These are phyloP conservation scores for Apiospora koreana DNA, from an alignment of 2,329 filamentous ascomycete species.

Conservation along the genomic window DNA sequence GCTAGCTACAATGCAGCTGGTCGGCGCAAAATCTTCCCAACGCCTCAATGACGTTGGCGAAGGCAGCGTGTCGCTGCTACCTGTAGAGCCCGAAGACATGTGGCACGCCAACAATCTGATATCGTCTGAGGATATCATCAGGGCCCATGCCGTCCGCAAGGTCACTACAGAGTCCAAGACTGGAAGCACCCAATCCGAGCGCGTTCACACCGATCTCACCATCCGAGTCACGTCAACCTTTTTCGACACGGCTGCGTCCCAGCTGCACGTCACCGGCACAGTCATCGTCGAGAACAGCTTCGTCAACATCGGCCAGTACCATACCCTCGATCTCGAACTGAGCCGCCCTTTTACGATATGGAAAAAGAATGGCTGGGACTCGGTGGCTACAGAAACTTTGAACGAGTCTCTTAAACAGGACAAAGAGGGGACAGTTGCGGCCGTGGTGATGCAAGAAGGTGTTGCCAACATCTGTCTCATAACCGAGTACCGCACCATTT, in stretches of 20 bases:
- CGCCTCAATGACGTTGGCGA: constrained; percentile 40
- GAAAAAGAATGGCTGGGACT: constrained; percentile 88
- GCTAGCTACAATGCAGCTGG: constrained; percentile 37
- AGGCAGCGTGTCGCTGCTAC: constrained; percentile 40
- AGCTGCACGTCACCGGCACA: constrained; percentile 57
- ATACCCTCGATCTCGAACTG: constrained; percentile 78
- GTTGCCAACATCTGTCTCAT: constrained; percentile 81
- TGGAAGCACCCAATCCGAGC: constrained; percentile 49
- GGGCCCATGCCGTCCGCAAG: constrained; percentile 58
- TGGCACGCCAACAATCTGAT: constrained; percentile 67
- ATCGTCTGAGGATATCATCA: constrained; percentile 51
- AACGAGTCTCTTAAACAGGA: constrained; percentile 78
- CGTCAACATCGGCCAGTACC: constrained; percentile 56
- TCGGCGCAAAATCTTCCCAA: constrained; percentile 37
- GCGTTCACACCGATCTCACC: constrained; percentile 59
- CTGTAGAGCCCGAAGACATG: constrained; percentile 47
- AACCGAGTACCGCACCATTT: constrained; percentile 75
- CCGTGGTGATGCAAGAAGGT: constrained; percentile 92
- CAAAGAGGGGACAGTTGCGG: constrained; percentile 79
- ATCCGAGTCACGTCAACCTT: constrained; percentile 58
- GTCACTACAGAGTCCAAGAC: constrained; percentile 48
- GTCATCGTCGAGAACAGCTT: constrained; percentile 55
- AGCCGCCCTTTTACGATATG: constrained; percentile 85
- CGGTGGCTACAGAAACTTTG: constrained; percentile 77
- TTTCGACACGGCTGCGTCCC: constrained; percentile 57